These are phyloP conservation scores for Paecilomyces sp. DNA, from an alignment of 2,329 filamentous ascomycete genomes.

Conservation along the genomic window DNA sequence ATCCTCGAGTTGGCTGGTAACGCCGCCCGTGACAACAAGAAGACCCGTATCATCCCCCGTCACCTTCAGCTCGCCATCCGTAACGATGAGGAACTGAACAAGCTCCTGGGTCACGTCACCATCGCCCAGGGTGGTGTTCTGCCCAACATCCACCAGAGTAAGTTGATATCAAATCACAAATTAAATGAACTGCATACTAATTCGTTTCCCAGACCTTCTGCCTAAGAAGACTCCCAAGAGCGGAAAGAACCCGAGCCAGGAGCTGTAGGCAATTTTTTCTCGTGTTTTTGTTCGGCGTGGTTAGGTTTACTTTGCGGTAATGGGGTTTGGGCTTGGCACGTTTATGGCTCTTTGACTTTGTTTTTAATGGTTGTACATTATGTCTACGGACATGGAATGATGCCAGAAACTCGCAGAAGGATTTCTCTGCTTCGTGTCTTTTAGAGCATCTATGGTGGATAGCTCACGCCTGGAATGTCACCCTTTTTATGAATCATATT, in stretches of 20 bases:
- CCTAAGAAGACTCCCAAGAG: conserved; percentile 98
- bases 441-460: conserved; percentile 4
- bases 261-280: conserved; percentile 67
- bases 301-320: conserved; percentile 64
- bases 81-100: conserved; percentile 99
- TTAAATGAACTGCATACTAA: conserved; percentile 23
- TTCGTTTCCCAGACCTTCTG: conserved; percentile 67
- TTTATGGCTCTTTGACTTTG: conserved; percentile 50
- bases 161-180: conserved; percentile 30
- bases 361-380: conserved; percentile 56
- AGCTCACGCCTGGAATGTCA: not conserved
- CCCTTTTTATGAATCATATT: not conserved
- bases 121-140: conserved; percentile 96
- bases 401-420: conserved; percentile 30
- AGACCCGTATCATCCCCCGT: conserved; percentile 99
- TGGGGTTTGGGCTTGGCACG: conserved; percentile 60
- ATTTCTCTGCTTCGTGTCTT: conserved; percentile 7
- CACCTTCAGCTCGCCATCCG: conserved; percentile 98
- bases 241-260: conserved; percentile 87
- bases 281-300: conserved; percentile 65
- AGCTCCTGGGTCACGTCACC: conserved; percentile 91
- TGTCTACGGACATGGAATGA: conserved; percentile 48
- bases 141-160: conserved; percentile 96
- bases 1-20: conserved; percentile 98
- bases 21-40: conserved; percentile 99